These are phyloP conservation scores for Pichia gijzeniarum DNA, from an alignment of 805 yeast genomes.

Conservation along the genomic window DNA sequence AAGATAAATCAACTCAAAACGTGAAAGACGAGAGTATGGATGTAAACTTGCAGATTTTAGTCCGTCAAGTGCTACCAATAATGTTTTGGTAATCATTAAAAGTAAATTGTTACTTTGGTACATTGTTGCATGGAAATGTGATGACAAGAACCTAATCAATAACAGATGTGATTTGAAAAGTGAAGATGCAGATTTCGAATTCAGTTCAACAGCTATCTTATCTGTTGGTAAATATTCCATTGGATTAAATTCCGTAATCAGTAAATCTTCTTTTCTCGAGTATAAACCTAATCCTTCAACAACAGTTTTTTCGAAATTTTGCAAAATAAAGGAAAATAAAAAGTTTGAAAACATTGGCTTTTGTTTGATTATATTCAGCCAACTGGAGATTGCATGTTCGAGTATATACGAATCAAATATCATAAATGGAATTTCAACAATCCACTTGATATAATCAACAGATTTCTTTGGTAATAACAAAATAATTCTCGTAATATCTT, in stretches of 20 bases:
- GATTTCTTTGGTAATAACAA: constrained; percentile 33
- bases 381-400: constrained; percentile 61
- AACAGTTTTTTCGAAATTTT: constrained; percentile 63
- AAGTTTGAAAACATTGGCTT: constrained; percentile 49
- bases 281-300: constrained; percentile 58
- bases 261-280: constrained; percentile 47
- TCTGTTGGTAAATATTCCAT: constrained; percentile 92
- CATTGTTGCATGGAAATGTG: constrained; percentile 74
- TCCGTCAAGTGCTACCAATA: constrained; percentile 47
- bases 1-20: constrained; percentile 69
- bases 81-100: constrained; percentile 59
- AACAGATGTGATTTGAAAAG: constrained; percentile 59
- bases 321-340: constrained; percentile 63
- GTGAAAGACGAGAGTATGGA: constrained; percentile 67
- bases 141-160: constrained; percentile 60
- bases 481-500: constrained; percentile 34
- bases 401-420: constrained; percentile 54
- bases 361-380: constrained; percentile 75
- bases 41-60: constrained; percentile 63
- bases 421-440: constrained; percentile 67
- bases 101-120: constrained; percentile 65
- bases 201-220: constrained; percentile 47
- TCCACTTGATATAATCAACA: constrained; percentile 42
- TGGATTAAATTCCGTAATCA: constrained; percentile 51
- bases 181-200: constrained; percentile 42